Base-by-base conservation (phyloP, 31 red algal species). In the Odonthalia washingtoniensis region DNA sequence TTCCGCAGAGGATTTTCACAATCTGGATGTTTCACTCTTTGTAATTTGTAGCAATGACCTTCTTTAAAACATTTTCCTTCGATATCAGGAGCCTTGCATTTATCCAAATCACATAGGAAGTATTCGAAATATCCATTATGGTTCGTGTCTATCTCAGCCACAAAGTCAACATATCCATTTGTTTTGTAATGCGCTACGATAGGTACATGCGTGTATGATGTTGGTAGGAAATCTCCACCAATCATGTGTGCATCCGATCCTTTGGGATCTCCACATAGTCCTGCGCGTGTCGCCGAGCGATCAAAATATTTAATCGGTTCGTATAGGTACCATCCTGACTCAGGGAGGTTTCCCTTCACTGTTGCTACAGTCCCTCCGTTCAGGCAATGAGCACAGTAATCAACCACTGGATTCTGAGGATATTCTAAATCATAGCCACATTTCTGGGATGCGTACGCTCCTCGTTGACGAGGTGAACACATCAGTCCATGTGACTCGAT, bases 81-180 rank as follows among this genome's bases (percentile, higher is more conserved):
- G 4, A 84, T 74, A 77, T 91, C 89, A 32, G 39, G 18, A 26
- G 33, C 40, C 0, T 57, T 61, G 74, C 87, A 95, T 0, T 40
- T 49, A 33, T 91, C 93, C 0, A 95, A 40, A 61, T 91, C 82
- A 65, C 93, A 95, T 30, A 95, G n/a, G 80, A 80, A 95, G 79
- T 87, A 95, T 63, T 95, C 89, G 40, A 95, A 85, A 62, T 89
- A 91, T 3, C 93, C 93, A 27, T 88, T 88, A 78, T 95, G 93
- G 74, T 78, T 78, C 30, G 74, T 53, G 45, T 78, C 74, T 1
- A 78, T 78, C 44, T 78, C 41, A 17, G 28, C 74, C 1, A 32
- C 6, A 24, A 78, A 53, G 30, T 78, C 44, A 3, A 78, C 44
- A 16, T 49, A 17, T 2, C 30, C 16, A 28, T 34, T 17, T 2